Conservation (phyloP, 306 rosid species). For the Cajanus cajan region DNA sequence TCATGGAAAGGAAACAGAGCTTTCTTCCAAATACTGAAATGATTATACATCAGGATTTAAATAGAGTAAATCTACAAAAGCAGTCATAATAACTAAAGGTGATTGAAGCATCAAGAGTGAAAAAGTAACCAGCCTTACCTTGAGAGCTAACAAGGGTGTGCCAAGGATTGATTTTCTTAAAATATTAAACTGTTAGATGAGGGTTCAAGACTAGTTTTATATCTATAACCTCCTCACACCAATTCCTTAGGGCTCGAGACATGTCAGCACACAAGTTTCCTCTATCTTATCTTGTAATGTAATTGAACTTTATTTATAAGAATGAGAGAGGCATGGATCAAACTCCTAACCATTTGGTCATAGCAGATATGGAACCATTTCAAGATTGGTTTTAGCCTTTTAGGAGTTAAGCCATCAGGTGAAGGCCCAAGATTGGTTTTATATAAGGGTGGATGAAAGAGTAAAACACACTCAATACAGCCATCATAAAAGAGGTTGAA, state of each 20-base stretch:
- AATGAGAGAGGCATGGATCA: neutral
- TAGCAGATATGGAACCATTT: neutral
- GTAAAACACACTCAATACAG: constrained; percentile 11
- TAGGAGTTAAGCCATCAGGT: neutral
- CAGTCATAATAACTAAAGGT: constrained; percentile 7
- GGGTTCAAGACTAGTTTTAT: constrained; percentile 11
- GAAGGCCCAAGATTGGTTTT: constrained; percentile 16
- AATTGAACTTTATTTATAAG: neutral
- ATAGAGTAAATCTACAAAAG: neutral
- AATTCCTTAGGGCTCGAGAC: neutral
- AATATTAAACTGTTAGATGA: neutral
- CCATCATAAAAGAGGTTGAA: neutral
- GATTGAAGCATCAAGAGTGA: neutral
- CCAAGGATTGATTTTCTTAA: neutral
- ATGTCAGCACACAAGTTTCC: neutral
- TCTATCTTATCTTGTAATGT: neutral
- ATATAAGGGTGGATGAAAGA: constrained; percentile 22
- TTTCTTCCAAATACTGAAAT: neutral
- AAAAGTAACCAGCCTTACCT: neutral
- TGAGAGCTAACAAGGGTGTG: constrained; percentile 13
- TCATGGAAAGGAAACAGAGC: neutral
- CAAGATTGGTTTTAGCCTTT: neutral
- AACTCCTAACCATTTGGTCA: constrained; percentile 16
- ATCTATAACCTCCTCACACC: constrained; percentile 7
- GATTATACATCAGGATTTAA: constrained; percentile 12